Base-by-base conservation (phyloP, 257 asterid species). In the Thymus mandschuricus region DNA sequence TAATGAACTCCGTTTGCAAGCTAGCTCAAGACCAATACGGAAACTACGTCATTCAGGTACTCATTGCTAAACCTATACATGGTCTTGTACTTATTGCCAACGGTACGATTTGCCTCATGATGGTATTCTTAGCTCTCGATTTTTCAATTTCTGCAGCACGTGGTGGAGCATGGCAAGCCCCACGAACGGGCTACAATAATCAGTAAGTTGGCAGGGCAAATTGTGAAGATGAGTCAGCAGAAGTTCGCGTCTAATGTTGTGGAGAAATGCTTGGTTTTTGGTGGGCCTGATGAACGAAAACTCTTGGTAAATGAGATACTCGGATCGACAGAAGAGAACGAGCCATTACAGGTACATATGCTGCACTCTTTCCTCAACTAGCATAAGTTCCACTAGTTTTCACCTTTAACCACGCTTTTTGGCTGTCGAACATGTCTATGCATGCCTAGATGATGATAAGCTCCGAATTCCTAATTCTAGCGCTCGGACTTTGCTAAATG, bases 41-140 rank as follows among this genome's bases (percentile, higher is more conserved):
- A 65, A 92, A 92, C 60, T 92, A 90, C 27, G 98, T 92, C 73
- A 86, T 92, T 82, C 98, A 92, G 98, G 98, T 92, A 80, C 31
- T 49, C 55, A 21, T 21, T 21, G 21, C 21, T 35, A 35, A 35
- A 35, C 40, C 40, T 35, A 10, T 34, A 34, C 38, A 34, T 34
- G 1, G 2, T 34, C 2, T 34, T 34, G 38, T 1, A 34, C 38
- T 34, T 34, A 34, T 34, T 34, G 38, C 38, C 38, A 34, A 34
- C 38, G 5, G 40, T 35, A 35, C 40, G 0, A 35, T 35, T 35
- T 35, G 40, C 40, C 40, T 35, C 5, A 3, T 35, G 3, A 2
- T 1, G 57, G 15, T 51, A 51, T 30, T 6, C 0, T 56, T 9
- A 56, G n/a, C 40, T 21, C 13, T 58, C 28, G 3, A 58, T 4